Evolutionary conservation across 1,139 yeast species (phyloP), one percentile per base, ranked within the genome.

Genomic region (Saccharomyces hybrid): DNA sequence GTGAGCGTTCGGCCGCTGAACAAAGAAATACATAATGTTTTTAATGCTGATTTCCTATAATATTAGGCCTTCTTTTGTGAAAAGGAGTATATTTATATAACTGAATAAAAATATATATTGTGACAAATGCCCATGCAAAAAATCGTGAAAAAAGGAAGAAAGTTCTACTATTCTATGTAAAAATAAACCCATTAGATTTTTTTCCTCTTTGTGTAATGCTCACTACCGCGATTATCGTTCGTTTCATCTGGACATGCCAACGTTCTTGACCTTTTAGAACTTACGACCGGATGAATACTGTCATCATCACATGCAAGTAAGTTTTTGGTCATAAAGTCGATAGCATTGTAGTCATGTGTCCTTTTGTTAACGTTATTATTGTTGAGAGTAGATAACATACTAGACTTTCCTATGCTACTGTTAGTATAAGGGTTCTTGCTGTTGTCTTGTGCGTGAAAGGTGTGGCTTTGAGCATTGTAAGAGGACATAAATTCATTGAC

Each of bases 51-150:
- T 25, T 48, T 16, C 30, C 20, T 51, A 23, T 46, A n/a, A 23
- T 26, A 25, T 47, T 11, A 20, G 16, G n/a, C 25, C 25, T 20
- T 20, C 25, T 38, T 38, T 38, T 9, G 7, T 9, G 28, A 20
- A 16, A 20, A 38, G 8, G 16, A 38, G 6, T 38, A 2, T 5
- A 9, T 38, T 38, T 38, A 38, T 20, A 38, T 38, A 38, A 5
- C 14, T 49, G 14, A 34, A 34, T 34, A 30, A 23, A 34, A 13
- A 23, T 28, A 27, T 32, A 30, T 47, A 34, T 50, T 34, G 50
- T 48, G 47, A 51, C 34, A 51, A 49, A 49, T 47, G 53, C 47
- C 53, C 49, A 50, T 50, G 48, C 50, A 31, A 30, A 26, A 51
- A 51, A 50, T 27, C 32, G 34, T 34, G 38, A 16, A n/a, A 11